These are phyloP conservation scores for Parmelia sp. DNA, from an alignment of 495 filamentous ascomycete genomes.

Conservation along the genomic window DNA sequence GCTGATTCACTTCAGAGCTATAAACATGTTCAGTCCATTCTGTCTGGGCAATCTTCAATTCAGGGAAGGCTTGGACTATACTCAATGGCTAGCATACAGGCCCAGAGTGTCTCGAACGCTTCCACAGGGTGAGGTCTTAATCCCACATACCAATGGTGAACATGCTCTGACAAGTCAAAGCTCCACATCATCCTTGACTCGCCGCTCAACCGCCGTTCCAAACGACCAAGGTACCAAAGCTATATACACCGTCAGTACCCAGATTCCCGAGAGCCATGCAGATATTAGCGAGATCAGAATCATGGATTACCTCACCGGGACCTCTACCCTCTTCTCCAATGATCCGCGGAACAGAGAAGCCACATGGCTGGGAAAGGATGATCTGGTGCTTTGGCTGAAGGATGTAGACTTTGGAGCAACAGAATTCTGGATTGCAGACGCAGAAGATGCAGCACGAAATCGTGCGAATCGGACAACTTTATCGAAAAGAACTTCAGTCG, in stretches of 20 bases:
- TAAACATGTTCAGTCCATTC: too few species aligned
- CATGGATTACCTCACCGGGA: slow-evolving; percentile 60
- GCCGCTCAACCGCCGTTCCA: slow-evolving; percentile 67
- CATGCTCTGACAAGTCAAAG: slow-evolving; percentile 21
- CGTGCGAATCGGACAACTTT: slow-evolving; percentile 27
- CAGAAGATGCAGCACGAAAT: slow-evolving; percentile 44
- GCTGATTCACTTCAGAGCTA: too few species aligned
- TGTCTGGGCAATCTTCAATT: too few species aligned
- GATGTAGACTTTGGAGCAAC: slow-evolving; percentile 57
- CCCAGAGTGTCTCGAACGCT: neutral
- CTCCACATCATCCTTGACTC: slow-evolving; percentile 72
- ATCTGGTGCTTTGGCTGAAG: slow-evolving; percentile 61
- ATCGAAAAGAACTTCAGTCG: neutral
- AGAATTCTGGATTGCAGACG: slow-evolving; percentile 52
- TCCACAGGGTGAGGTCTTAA: slow-evolving; percentile 1
- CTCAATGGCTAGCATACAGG: neutral
- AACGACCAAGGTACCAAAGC: slow-evolving; percentile 62
- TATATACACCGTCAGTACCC: slow-evolving; percentile 67
- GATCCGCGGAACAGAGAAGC: slow-evolving; percentile 57
- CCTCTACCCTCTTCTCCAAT: slow-evolving; percentile 58
- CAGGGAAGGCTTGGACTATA: too few species aligned
- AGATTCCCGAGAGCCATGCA: slow-evolving; percentile 70
- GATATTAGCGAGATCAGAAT: slow-evolving; percentile 66
- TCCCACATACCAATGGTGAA: too few species aligned
- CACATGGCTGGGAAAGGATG: slow-evolving; percentile 61